phyloP scores from a whole-genome alignment of 2,329 filamentous ascomycete genomes.

The Teratosphaeria viscida region DNA sequence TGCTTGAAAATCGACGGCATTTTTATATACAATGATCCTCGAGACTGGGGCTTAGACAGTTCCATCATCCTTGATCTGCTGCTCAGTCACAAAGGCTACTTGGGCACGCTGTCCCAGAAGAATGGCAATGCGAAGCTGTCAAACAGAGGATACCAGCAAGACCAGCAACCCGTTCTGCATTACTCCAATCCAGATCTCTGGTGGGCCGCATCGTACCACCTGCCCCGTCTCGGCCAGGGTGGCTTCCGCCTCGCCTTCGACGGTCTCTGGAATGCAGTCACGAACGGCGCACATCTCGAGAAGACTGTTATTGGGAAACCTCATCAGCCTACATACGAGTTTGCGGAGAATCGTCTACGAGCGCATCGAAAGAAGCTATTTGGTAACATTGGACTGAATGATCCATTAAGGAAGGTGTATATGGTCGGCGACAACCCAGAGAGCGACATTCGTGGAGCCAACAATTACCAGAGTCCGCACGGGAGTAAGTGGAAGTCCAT shows the following conservation, averaged over 20 bases:
- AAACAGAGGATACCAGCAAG: conserved; percentile 70
- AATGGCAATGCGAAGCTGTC: conserved; percentile 57
- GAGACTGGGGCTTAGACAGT: conserved; percentile 88
- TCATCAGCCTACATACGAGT: conserved; percentile 64
- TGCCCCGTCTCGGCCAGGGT: conserved; percentile 82
- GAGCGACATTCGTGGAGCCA: conserved; percentile 82
- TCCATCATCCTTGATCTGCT: conserved; percentile 78
- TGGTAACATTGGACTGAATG: conserved; percentile 19
- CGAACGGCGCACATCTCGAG: conserved; percentile 45
- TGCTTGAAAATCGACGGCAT: conserved; percentile 76
- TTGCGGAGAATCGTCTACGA: conserved; percentile 65
- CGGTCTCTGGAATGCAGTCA: conserved; percentile 68
- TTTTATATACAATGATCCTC: conserved; percentile 89
- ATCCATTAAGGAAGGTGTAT: conserved; percentile 63
- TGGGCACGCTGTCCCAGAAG: conserved; percentile 67
- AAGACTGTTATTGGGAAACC: conserved; percentile 75
- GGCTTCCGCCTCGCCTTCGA: conserved; percentile 75
- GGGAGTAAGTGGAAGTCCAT: conserved; percentile 69
- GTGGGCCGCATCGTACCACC: conserved; percentile 77
- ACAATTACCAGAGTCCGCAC: conserved; percentile 55
- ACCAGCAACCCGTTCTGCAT: conserved; percentile 69
- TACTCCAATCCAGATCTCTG: conserved; percentile 86
- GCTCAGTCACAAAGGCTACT: conserved; percentile 63
- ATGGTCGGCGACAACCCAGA: conserved; percentile 72
- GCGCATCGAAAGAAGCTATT: conserved; percentile 46